Evolutionary conservation across 2,329 filamentous ascomycete species (phyloP).

Genomic region (Ophiostoma ips): DNA sequence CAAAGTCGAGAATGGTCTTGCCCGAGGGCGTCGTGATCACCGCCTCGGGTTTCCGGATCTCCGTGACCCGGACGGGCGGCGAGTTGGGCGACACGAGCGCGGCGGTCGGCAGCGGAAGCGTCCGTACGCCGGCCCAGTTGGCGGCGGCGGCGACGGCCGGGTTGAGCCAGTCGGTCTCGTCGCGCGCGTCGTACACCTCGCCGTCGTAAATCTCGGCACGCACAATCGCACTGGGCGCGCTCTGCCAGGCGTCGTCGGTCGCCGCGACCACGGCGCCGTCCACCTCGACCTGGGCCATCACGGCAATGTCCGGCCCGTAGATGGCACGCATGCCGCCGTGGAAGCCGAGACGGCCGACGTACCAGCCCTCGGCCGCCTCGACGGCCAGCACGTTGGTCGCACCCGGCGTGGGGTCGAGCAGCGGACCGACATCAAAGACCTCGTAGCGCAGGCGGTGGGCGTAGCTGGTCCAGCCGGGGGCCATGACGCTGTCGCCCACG

Average conservation of each 20-base stretch:
- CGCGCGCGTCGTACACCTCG: constrained; percentile 32
- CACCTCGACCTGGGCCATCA: constrained; percentile 26
- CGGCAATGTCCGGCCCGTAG: constrained; percentile 26
- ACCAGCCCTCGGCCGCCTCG: constrained; percentile 33
- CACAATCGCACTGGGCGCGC: constrained; percentile 18
- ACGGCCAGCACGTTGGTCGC: constrained; percentile 19
- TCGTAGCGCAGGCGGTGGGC: constrained; percentile 27
- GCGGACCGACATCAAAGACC: constrained; percentile 25
- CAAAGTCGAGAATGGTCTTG: constrained; percentile 40
- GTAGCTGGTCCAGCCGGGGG: constrained; percentile 30
- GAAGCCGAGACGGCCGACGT: constrained; percentile 21
- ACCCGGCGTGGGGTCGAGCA: constrained; percentile 15
- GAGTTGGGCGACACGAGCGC: constrained; percentile 27
- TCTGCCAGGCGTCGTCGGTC: constrained; percentile 12
- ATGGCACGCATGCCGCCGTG: constrained; percentile 18
- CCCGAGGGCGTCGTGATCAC: constrained; percentile 24
- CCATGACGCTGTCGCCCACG: constrained; percentile 25
- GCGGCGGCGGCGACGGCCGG: too few species aligned
- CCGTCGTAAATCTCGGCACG: constrained; percentile 37
- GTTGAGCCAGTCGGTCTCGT: constrained; percentile 9
- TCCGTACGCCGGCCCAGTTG: constrained; percentile 2
- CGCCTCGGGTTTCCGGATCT: constrained; percentile 18
- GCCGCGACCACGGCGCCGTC: neutral
- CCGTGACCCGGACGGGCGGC: constrained; percentile 29
- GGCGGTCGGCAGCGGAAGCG: constrained; percentile 18